Conservation (phyloP, 1,139 yeast genomes). For the Yamadazyma mexicana region DNA sequence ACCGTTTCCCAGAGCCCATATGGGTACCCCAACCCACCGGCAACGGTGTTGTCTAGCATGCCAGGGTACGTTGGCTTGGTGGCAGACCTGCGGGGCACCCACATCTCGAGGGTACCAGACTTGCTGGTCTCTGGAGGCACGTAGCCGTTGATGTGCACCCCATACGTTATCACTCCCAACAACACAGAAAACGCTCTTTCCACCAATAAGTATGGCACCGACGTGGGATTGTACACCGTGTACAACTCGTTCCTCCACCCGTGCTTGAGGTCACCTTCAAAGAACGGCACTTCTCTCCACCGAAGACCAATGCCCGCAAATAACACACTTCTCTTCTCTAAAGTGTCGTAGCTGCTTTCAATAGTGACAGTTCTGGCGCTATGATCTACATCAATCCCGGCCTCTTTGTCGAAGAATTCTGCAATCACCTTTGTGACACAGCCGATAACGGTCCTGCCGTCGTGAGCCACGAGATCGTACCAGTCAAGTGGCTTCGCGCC, state of each 20-base stretch:
- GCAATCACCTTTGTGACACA: conserved; percentile 51
- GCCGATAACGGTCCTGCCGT: conserved; percentile 50
- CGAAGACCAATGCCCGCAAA: conserved; percentile 43
- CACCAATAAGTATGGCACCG: conserved; percentile 59
- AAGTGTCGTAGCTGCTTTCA: conserved; percentile 33
- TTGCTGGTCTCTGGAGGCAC: conserved; percentile 40
- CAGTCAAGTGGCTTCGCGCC: conserved; percentile 18
- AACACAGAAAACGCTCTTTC: conserved; percentile 83
- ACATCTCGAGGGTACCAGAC: conserved; percentile 54
- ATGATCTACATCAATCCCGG: conserved; percentile 37
- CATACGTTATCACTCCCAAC: conserved; percentile 86
- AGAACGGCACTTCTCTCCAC: conserved; percentile 40
- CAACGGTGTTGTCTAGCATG: conserved; percentile 89
- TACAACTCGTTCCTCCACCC: conserved; percentile 93
- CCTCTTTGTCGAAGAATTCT: conserved; percentile 24
- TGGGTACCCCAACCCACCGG: conserved; percentile 91
- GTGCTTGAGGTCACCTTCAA: conserved; percentile 42
- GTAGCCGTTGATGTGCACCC: conserved; percentile 84
- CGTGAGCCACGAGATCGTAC: conserved; percentile 51
- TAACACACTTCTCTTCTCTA: conserved; percentile 47
- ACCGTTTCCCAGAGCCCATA: conserved; percentile 74
- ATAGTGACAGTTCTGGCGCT: conserved; percentile 34
- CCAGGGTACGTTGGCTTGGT: conserved; percentile 87
- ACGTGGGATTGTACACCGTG: conserved; percentile 60
- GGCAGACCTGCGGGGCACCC: conserved; percentile 83